A percentile compares a stretch with the other conserved stretches of the same genome.
Evolutionary conservation across 768 basidiomycete genomes (phyloP).

Genomic region (Exidia glandulosa): DNA sequence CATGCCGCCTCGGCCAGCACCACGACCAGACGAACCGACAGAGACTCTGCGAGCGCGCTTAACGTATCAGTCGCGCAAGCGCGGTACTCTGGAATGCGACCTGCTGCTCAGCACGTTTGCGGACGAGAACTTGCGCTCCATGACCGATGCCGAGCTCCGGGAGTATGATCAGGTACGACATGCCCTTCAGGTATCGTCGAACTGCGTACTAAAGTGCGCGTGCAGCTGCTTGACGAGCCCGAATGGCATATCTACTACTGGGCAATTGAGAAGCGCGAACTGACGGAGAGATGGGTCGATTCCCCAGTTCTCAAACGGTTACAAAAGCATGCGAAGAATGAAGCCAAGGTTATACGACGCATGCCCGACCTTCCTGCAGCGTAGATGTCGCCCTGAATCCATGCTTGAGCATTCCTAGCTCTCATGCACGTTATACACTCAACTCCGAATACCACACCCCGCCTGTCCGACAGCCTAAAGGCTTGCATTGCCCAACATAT

Average conservation of each 20-base stretch:
- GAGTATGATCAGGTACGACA: conserved; percentile 82
- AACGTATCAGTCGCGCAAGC: conserved; percentile 88
- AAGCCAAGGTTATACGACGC: conserved; percentile 81
- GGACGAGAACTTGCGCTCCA: conserved; percentile 52
- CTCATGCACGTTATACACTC: too few species aligned
- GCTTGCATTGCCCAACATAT: too few species aligned
- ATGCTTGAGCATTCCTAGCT: too few species aligned
- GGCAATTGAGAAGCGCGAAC: conserved; percentile 73
- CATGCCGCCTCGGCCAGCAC: conserved; percentile 50
- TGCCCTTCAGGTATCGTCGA: not conserved
- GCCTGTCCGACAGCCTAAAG: too few species aligned
- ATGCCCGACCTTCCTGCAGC: conserved; percentile 61
- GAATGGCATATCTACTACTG: conserved; percentile 99
- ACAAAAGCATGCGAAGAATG: conserved; percentile 73
- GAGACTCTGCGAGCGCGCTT: conserved; percentile 70
- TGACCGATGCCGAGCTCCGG: conserved; percentile 61
- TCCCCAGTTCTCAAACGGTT: conserved; percentile 60
- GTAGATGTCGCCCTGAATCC: too few species aligned
- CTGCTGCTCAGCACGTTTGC: conserved; percentile 90
- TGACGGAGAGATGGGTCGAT: conserved; percentile 61
- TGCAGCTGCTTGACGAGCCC: conserved; percentile 76
- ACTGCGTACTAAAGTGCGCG: not conserved
- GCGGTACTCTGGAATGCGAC: conserved; percentile 91
- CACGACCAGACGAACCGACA: conserved; percentile 57
- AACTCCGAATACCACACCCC: too few species aligned